Evolutionary conservation across 179 eudicot species (phyloP).

Genomic region (Beta macrorhiza): DNA sequence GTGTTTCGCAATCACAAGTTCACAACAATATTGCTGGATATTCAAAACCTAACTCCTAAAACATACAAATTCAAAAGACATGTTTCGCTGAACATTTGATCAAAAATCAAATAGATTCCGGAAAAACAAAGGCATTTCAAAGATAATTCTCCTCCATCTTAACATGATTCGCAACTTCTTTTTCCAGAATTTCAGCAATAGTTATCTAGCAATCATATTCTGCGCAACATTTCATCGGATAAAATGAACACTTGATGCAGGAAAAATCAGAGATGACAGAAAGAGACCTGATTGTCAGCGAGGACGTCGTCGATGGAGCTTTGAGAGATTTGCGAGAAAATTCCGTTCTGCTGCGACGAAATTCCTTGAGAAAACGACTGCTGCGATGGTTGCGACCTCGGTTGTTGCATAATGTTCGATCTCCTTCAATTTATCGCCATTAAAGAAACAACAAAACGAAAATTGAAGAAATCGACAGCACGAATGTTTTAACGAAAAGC

Average conservation of each 20-base stretch:
- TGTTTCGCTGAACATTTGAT: not conserved
- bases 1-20: not conserved
- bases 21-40: not conserved
- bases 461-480: not conserved
- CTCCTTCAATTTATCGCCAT: slow-evolving; percentile 41
- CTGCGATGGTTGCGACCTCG: slow-evolving; percentile 61
- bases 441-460: not conserved
- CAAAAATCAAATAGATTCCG: no score
- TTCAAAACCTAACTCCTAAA: not conserved
- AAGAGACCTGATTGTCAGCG: slow-evolving; percentile 50
- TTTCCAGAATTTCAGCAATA: not conserved
- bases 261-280: not conserved
- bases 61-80: not conserved
- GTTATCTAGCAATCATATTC: not conserved
- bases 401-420: slow-evolving; percentile 46
- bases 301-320: slow-evolving; percentile 58
- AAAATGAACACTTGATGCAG: not conserved
- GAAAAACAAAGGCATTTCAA: not conserved
- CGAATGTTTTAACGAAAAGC: not conserved
- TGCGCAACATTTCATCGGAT: not conserved
- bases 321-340: slow-evolving; percentile 81
- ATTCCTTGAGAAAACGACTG: slow-evolving; percentile 77
- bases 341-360: slow-evolving; percentile 64
- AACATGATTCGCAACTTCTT: not conserved
- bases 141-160: not conserved